Evolutionary conservation across 805 yeast species (phyloP).

Genomic region (Priceomyces medius): DNA sequence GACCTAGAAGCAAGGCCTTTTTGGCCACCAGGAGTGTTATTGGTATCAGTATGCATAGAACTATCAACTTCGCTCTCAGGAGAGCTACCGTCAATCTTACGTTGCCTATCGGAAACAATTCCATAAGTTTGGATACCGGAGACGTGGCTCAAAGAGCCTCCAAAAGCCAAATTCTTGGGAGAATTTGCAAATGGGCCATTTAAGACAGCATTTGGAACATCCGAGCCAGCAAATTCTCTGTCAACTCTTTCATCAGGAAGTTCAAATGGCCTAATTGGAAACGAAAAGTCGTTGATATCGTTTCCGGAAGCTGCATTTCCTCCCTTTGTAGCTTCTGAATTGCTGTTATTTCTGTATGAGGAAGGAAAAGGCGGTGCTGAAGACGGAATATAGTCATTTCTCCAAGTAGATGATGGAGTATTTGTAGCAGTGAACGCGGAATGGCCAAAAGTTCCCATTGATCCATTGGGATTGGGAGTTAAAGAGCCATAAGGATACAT

Average conservation of each 20-base stretch:
- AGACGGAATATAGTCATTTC: conserved; percentile 29
- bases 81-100: conserved; percentile 8
- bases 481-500: conserved; percentile 15
- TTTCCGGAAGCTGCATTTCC: neutral
- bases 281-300: conserved; percentile 5
- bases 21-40: conserved; percentile 4
- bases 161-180: conserved; percentile 21
- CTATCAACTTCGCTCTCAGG: conserved; percentile 14
- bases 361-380: conserved; percentile 39
- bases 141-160: conserved; percentile 18
- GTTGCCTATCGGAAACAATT: conserved; percentile 3
- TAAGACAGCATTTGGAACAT: conserved; percentile 13
- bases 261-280: conserved; percentile 24
- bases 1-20: neutral
- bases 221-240: conserved; percentile 5
- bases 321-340: neutral
- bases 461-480: conserved; percentile 27
- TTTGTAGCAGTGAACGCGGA: conserved; percentile 19
- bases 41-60: conserved; percentile 8
- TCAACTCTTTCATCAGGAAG: conserved; percentile 20
- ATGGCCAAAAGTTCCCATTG: conserved; percentile 17
- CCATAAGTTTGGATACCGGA: conserved; percentile 7
- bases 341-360: conserved; percentile 1
- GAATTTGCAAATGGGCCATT: conserved; percentile 22
- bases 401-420: conserved; percentile 41